Percentiles rank a stretch among this genome's conserved stretches.
phyloP scores from a whole-genome alignment of 2,329 filamentous ascomycete genomes.

The Hypoxylon sp. region DNA sequence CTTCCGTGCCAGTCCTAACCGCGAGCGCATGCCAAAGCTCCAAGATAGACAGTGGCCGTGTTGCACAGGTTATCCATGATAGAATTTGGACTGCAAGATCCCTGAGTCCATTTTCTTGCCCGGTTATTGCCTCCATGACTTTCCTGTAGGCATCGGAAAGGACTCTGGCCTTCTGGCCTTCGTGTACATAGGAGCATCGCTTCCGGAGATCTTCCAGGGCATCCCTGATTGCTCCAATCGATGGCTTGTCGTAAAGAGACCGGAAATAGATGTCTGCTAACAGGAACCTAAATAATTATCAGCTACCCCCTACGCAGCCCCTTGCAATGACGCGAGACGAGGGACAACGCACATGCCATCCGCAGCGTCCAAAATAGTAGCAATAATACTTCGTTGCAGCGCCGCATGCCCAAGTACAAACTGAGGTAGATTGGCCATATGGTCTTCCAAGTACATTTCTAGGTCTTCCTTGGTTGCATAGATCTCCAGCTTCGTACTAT shows the following conservation, averaged over 20 bases:
- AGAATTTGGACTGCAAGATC: conserved; percentile 51
- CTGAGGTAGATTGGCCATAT: conserved; percentile 33
- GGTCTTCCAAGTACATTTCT: conserved; percentile 40
- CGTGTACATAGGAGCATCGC: no score
- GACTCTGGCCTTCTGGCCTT: background rate
- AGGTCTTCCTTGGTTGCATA: conserved; percentile 47
- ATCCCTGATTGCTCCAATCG: conserved; percentile 44
- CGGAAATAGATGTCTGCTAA: conserved; percentile 50
- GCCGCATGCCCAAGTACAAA: conserved; percentile 24
- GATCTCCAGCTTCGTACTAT: conserved; percentile 41
- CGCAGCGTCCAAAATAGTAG: conserved; percentile 36
- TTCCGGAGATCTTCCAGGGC: conserved; percentile 45
- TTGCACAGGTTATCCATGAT: conserved; percentile 52
- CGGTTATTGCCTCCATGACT: conserved; percentile 53
- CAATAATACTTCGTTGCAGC: conserved; percentile 38
- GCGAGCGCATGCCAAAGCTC: conserved; percentile 56
- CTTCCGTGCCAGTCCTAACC: conserved; percentile 38
- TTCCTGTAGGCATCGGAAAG: conserved; percentile 49
- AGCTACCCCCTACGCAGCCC: background rate
- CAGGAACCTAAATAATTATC: conserved; percentile 47
- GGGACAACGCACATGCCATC: conserved; percentile 47
- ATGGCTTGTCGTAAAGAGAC: conserved; percentile 45
- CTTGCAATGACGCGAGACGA: conserved; percentile 11
- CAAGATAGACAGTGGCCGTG: conserved; percentile 42
- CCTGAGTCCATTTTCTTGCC: conserved; percentile 45